phyloP scores from a whole-genome alignment of 139 green algal genomes.

The Edaphochlamys debaryana region DNA sequence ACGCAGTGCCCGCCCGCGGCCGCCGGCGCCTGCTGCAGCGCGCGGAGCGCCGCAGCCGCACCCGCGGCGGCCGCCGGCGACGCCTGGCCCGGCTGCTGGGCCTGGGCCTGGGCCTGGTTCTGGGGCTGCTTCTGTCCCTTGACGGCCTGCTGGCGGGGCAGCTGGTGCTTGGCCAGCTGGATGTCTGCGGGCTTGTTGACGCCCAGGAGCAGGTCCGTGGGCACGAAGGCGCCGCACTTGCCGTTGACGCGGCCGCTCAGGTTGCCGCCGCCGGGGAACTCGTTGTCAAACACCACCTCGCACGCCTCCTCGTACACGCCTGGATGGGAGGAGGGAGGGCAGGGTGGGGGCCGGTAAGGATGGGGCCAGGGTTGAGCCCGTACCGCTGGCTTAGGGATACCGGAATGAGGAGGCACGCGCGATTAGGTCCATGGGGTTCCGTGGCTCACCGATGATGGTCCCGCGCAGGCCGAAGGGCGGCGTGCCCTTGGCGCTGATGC shows the following conservation, averaged over 20 bases:
- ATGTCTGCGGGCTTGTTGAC: slow-evolving; percentile 42
- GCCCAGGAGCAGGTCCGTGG: slow-evolving; percentile 56
- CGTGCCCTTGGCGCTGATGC: slow-evolving; percentile 57
- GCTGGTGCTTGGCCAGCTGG: slow-evolving; percentile 1
- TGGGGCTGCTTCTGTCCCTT: slow-evolving; percentile 1
- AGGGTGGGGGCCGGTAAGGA: no score
- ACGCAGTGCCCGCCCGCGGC: neutral
- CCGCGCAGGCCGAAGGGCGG: slow-evolving; percentile 83
- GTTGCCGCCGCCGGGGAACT: slow-evolving; percentile 62
- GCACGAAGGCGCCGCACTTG: slow-evolving; percentile 50
- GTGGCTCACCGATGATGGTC: slow-evolving; percentile 57
- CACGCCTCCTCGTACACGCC: slow-evolving; percentile 72
- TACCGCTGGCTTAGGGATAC: no score
- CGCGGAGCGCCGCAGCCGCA: neutral
- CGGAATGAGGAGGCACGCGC: no score
- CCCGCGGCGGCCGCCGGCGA: neutral
- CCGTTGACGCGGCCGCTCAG: slow-evolving; percentile 48
- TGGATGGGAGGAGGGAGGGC: no score
- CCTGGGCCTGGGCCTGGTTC: neutral
- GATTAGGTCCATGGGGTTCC: no score
- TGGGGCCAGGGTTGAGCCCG: no score
- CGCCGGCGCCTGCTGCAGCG: neutral
- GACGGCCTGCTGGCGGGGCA: slow-evolving; percentile 7
- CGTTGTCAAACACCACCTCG: slow-evolving; percentile 80
- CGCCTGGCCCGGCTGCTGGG: neutral